Evolutionary conservation across 257 asterid species (phyloP).

Genomic region (Euphrasia confusa): DNA sequence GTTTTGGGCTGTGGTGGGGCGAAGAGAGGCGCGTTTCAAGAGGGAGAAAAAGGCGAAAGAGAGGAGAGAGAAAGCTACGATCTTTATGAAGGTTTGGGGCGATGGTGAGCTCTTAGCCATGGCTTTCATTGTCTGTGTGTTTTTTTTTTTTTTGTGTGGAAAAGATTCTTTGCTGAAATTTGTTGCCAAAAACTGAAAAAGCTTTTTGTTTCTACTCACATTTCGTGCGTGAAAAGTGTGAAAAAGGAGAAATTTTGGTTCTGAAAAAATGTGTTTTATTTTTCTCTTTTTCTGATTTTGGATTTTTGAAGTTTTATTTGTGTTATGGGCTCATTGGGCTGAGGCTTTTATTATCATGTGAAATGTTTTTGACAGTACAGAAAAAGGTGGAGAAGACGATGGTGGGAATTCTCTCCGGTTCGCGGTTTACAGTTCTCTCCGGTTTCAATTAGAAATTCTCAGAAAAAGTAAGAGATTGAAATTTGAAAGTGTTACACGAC

Average conservation of each 20-base stretch:
- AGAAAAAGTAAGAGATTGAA: no score
- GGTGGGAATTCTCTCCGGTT: conserved; percentile 17
- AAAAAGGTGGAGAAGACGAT: background rate
- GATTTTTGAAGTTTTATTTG: background rate
- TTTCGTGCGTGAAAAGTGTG: background rate
- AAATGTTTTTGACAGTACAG: conserved; percentile 11
- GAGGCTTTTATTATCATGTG: conserved; percentile 28
- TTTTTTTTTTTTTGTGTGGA: conserved; percentile 12
- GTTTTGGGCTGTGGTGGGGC: conserved; percentile 22
- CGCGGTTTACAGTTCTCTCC: conserved; percentile 20
- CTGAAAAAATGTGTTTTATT: background rate
- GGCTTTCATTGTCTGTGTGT: conserved; percentile 26
- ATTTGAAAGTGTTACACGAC: background rate
- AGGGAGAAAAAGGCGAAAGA: conserved; percentile 37
- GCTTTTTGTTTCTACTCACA: background rate
- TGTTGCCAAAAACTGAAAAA: conserved; percentile 1
- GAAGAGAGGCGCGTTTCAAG: conserved; percentile 29
- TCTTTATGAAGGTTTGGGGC: conserved; percentile 32
- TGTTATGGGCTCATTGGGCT: background rate
- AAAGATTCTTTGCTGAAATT: conserved; percentile 30
- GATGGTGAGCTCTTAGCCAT: conserved; percentile 28
- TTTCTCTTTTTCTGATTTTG: background rate
- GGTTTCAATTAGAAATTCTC: conserved; percentile 16
- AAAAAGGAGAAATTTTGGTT: background rate
- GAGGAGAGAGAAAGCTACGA: conserved; percentile 35